phyloP scores from a whole-genome alignment of 441 rosid genomes.

The Populus hybrid region DNA sequence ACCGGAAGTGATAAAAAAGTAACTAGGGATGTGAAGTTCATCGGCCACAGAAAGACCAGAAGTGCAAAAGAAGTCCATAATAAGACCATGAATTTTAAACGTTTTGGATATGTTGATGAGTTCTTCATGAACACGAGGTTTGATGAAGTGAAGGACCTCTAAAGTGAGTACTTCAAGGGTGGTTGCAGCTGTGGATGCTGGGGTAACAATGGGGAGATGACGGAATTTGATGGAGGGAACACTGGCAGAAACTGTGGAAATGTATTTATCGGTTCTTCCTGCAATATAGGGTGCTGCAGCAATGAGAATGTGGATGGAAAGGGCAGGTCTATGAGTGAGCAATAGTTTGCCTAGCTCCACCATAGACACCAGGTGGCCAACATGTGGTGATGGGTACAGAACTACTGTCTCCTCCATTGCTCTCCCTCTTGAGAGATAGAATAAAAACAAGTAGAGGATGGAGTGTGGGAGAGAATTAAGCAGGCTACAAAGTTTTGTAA shows the following conservation, averaged over 20 bases:
- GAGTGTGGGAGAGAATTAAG: too few species aligned
- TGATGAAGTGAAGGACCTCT: conserved; percentile 25
- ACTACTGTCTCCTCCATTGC: too few species aligned
- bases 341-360: conserved; percentile 48
- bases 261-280: too few species aligned
- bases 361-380: conserved; percentile 34
- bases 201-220: conserved; percentile 25
- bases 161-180: conserved; percentile 25
- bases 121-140: conserved; percentile 28
- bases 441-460: too few species aligned
- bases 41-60: conserved; percentile 15
- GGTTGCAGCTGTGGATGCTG: background rate
- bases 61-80: conserved; percentile 24
- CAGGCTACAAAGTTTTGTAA: too few species aligned
- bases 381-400: too few species aligned
- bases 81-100: conserved; percentile 10
- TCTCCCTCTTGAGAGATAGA: too few species aligned
- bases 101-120: conserved; percentile 15
- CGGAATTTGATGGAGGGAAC: conserved; percentile 29
- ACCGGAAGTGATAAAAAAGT: conserved; percentile 26
- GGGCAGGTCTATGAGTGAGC: conserved; percentile 17
- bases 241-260: background rate
- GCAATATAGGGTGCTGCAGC: too few species aligned
- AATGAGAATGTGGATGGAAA: too few species aligned
- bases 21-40: conserved; percentile 23